These are phyloP conservation scores for Neltuma alba DNA, from an alignment of 306 rosid genomes.

Conservation along the genomic window DNA sequence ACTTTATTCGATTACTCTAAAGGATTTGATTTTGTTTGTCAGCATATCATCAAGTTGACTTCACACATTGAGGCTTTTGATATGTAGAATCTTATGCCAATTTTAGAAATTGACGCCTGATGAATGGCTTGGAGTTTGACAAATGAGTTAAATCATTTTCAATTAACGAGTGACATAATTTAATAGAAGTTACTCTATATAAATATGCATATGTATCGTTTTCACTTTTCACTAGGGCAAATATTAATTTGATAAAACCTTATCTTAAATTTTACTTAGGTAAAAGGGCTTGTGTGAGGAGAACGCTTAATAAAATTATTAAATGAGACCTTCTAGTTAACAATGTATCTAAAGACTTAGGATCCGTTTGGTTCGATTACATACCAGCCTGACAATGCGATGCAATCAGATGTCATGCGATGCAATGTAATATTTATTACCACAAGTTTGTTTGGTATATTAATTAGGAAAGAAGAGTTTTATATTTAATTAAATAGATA, in stretches of 20 bases:
- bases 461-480: too few relatives aligned
- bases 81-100: not conserved
- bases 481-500: too few relatives aligned
- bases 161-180: not conserved
- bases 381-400: too few relatives aligned
- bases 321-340: too few relatives aligned
- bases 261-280: not conserved
- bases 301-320: too few relatives aligned
- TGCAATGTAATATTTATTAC: too few relatives aligned
- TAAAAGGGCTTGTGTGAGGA: too few relatives aligned
- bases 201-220: not conserved
- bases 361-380: too few relatives aligned
- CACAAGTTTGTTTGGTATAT: too few relatives aligned
- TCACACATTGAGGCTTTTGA: not conserved
- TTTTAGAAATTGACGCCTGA: not conserved
- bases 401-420: too few relatives aligned
- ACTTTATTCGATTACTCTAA: not conserved
- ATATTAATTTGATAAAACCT: not conserved
- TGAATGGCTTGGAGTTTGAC: not conserved
- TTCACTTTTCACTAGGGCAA: not conserved
- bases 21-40: not conserved
- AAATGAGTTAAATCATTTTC: not conserved
- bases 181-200: not conserved
- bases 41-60: not conserved
- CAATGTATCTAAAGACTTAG: too few relatives aligned